Percentiles rank a stretch among this genome's conserved stretches.
Evolutionary conservation across 2,329 filamentous ascomycete species (phyloP).

Genomic region (Lasiodiplodia citricola): DNA sequence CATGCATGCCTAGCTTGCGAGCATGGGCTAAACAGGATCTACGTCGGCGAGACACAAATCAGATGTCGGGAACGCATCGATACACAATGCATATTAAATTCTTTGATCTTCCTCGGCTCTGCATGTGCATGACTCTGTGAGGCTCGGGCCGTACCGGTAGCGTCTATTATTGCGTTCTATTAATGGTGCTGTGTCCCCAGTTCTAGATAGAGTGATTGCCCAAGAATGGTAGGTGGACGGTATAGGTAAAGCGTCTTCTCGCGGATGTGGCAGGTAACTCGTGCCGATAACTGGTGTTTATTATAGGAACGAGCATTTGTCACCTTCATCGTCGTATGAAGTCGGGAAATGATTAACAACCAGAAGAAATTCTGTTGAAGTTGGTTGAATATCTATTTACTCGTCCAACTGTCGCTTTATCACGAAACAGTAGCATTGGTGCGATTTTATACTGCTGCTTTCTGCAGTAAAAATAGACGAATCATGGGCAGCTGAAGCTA

Average conservation of each 20-base stretch:
- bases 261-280: neutral
- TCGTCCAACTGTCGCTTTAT: no score
- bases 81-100: neutral
- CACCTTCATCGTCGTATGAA: no score
- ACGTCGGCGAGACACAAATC: conserved; percentile 14
- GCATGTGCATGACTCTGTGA: neutral
- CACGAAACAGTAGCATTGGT: no score
- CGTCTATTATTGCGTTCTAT: no score
- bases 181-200: no score
- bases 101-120: neutral
- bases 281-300: no score
- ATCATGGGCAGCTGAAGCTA: neutral
- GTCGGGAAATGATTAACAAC: no score
- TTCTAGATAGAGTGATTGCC: neutral
- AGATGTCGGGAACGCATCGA: conserved; percentile 24
- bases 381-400: no score
- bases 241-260: neutral
- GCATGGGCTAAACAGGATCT: neutral
- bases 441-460: no score
- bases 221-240: neutral
- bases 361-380: no score
- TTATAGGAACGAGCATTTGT: no score
- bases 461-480: neutral
- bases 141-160: neutral
- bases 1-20: neutral